A percentile compares a stretch with the other conserved stretches of the same genome.
Evolutionary conservation across 495 filamentous ascomycete species (phyloP).

Genomic region (Chaetomium cochliodes): DNA sequence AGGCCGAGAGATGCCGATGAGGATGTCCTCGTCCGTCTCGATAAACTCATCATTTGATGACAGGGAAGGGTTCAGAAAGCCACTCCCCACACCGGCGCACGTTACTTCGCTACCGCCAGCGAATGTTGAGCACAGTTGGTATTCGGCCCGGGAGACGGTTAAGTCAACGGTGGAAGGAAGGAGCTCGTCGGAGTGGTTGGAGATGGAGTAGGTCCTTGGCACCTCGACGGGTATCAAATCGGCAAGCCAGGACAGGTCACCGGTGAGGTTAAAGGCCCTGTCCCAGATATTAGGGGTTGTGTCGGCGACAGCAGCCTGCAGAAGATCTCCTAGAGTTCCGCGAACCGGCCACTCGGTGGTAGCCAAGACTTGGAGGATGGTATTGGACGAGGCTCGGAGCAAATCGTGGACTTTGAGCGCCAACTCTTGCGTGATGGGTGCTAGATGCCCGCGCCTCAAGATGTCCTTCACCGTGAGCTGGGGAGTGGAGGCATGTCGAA

Average conservation of each 20-base stretch:
- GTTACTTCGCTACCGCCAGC: conserved; percentile 33
- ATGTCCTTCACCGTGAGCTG: conserved; percentile 49
- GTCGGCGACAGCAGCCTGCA: conserved; percentile 45
- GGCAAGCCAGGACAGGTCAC: conserved; percentile 45
- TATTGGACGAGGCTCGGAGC: conserved; percentile 49
- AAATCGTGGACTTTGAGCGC: conserved; percentile 44
- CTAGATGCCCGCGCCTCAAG: conserved; percentile 48
- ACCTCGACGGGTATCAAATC: conserved; percentile 50
- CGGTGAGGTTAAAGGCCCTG: conserved; percentile 42
- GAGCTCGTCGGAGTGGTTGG: conserved; percentile 46
- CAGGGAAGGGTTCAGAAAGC: conserved; percentile 49
- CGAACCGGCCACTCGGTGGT: conserved; percentile 51
- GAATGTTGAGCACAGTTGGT: conserved; percentile 45
- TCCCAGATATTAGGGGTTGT: conserved; percentile 51
- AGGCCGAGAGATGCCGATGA: conserved; percentile 50
- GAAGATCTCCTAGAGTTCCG: conserved; percentile 48
- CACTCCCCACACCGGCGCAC: conserved; percentile 49
- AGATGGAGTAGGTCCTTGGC: conserved; percentile 52
- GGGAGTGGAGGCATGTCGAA: conserved; percentile 30
- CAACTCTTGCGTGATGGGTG: conserved; percentile 50
- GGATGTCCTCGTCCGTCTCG: conserved; percentile 40
- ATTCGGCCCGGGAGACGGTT: conserved; percentile 49
- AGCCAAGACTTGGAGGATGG: conserved; percentile 48
- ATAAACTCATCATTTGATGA: conserved; percentile 36
- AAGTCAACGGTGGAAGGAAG: conserved; percentile 50